Conservation (phyloP, 2,329 filamentous ascomycete species). For the Aspergillus puulaauensis region DNA sequence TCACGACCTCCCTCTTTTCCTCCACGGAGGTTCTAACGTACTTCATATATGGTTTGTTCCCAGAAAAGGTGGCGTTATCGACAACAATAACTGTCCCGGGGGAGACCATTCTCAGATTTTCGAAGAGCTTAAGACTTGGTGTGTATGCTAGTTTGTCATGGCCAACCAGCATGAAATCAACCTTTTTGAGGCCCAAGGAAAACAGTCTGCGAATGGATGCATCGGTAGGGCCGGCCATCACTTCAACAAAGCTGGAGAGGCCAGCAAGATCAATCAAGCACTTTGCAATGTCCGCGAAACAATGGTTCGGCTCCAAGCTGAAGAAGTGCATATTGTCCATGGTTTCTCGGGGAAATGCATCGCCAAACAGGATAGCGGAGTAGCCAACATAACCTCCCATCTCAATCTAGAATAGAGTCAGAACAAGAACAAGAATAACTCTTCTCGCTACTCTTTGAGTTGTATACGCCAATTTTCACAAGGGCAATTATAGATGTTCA, state of each 20-base stretch:
- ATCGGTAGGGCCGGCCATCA: conserved; percentile 68
- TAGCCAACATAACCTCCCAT: conserved; percentile 80
- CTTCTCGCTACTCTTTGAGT: neutral
- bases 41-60: conserved; percentile 49
- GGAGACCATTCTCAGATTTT: conserved; percentile 61
- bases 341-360: conserved; percentile 61
- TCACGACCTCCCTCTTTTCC: conserved; percentile 48
- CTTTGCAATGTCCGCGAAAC: conserved; percentile 68
- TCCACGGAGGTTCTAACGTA: conserved; percentile 52
- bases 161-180: conserved; percentile 74
- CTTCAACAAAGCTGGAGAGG: conserved; percentile 64
- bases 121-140: conserved; percentile 72
- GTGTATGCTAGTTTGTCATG: conserved; percentile 76
- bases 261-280: conserved; percentile 72
- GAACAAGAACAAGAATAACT: neutral
- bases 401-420: conserved; percentile 51
- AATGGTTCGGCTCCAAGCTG: conserved; percentile 70
- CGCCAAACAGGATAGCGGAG: conserved; percentile 72
- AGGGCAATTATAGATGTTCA: neutral
- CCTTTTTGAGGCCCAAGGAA: conserved; percentile 44
- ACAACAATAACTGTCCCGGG: conserved; percentile 47
- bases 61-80: conserved; percentile 44
- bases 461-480: too few species aligned
- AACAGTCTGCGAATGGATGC: conserved; percentile 62
- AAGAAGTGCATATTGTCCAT: conserved; percentile 60